Percentiles rank a stretch among this genome's conserved stretches.
phyloP scores from a whole-genome alignment of 306 rosid species.

The Prinsepia uniflora region DNA sequence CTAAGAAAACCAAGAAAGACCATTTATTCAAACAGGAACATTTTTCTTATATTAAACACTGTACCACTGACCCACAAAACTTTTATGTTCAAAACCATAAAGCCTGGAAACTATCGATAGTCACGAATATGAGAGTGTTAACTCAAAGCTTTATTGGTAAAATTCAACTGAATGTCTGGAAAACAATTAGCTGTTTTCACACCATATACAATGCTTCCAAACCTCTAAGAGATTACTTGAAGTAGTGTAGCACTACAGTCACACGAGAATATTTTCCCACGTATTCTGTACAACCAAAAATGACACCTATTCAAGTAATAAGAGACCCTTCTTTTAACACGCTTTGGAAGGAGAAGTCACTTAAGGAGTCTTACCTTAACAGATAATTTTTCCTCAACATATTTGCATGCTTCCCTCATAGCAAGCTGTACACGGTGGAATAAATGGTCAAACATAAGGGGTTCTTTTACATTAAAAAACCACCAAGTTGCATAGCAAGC shows the following conservation, averaged over 20 bases:
- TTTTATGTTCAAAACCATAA: not conserved
- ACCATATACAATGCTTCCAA: not conserved
- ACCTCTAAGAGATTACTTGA: not conserved
- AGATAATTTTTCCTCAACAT: constrained; percentile 71
- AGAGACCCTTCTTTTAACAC: constrained; percentile 1
- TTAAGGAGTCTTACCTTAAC: constrained; percentile 54
- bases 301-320: not conserved
- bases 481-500: not conserved
- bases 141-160: not conserved
- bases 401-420: constrained; percentile 96
- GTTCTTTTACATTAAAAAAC: not conserved
- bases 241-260: too few species aligned
- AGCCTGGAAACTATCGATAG: not conserved
- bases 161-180: not conserved
- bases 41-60: not conserved
- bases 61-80: constrained; percentile 3
- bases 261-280: not conserved
- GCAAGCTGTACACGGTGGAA: constrained; percentile 64
- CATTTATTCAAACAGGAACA: constrained; percentile 10
- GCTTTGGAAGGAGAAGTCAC: constrained; percentile 1
- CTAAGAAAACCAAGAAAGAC: constrained; percentile 32
- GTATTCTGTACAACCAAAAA: not conserved
- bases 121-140: not conserved
- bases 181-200: not conserved
- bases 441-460: not conserved